Percentiles rank a stretch among this genome's conserved stretches.
Conservation (phyloP, 768 basidiomycete species). For the Exsudoporus frostii region DNA sequence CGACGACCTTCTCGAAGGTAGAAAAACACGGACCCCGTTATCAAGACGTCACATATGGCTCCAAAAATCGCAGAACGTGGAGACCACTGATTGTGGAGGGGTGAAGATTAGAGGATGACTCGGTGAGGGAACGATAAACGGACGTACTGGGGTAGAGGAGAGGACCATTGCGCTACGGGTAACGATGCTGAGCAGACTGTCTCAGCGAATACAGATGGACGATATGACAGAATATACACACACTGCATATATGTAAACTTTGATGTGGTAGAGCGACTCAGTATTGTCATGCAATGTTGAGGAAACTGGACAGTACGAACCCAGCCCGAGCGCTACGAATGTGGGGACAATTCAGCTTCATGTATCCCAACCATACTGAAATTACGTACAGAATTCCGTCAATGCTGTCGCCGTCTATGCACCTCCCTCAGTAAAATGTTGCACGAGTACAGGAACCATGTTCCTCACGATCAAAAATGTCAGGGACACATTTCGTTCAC, state of each 20-base stretch:
- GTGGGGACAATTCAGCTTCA: not conserved
- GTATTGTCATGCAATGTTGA: not conserved
- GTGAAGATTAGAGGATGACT: not conserved
- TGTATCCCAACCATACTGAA: not conserved
- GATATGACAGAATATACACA: not conserved
- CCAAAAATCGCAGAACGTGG: constrained; percentile 28
- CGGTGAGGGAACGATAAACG: not conserved
- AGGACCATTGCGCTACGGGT: not conserved
- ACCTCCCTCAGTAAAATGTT: not conserved
- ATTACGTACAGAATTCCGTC: constrained; percentile 4
- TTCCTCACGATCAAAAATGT: constrained; percentile 9
- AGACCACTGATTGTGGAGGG: constrained; percentile 7
- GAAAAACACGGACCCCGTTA: constrained; percentile 21
- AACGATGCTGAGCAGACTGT: not conserved
- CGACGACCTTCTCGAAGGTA: constrained; percentile 17
- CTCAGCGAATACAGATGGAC: not conserved
- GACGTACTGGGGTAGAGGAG: not conserved
- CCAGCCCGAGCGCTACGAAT: not conserved
- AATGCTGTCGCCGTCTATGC: not conserved
- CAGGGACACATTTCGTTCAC: not conserved
- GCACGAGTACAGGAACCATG: not conserved
- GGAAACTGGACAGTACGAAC: not conserved
- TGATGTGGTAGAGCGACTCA: not conserved
- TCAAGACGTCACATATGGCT: constrained; percentile 13
- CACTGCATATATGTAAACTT: not conserved